Base-by-base conservation (phyloP, 345 rosid species). In the Acer campestre region DNA sequence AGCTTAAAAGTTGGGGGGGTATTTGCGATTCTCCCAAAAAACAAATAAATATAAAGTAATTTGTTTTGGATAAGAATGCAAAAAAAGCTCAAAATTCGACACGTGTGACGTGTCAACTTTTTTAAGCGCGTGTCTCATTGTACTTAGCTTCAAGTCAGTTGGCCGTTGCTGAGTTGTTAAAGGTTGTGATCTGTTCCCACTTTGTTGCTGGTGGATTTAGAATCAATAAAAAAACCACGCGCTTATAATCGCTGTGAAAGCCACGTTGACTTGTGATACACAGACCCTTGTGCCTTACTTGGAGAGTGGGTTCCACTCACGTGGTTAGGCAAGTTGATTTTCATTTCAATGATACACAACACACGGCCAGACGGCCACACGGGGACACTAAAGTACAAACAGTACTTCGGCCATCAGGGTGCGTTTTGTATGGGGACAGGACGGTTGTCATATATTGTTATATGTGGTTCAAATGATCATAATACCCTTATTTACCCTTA, bases 231-330 rank as follows among this genome's bases (percentile, higher is more conserved):
- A 40, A 0, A 0, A 7, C 6, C 42, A 73, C 76, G 76, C 76
- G 23, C 10, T 42, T 14, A 2, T 0, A 10, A 1, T 0, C 0
- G 7, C 2, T 8, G 58, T 61, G 76, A 17, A 73, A 9, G 0
- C 10, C 76, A 73, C 76, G 68, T 27, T 17, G 25, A 11, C 18
- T 17, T 35, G 7, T 17, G 68, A 55, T 27, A 42, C 10, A 20
- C 16, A 38, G 13, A 70, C 46, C 17, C 2, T 51, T 0, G 10
- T 42, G 63, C 38, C 18, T 23, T 17, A 17, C 14, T 31, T 1
- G 42, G 76, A 16, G n/a, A 55, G 76, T 73, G 76, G 68, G 23
- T 8, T 4, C 40, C 76, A 61, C 58, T 73, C 68, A 9, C 4
- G 25, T 4, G 0, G 13, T 22, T 13, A 0, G 42, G 59, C 61